A percentile compares a stretch with the other conserved stretches of the same genome.
phyloP scores from a whole-genome alignment of 345 rosid genomes.

The Hypericum androsaemum region DNA sequence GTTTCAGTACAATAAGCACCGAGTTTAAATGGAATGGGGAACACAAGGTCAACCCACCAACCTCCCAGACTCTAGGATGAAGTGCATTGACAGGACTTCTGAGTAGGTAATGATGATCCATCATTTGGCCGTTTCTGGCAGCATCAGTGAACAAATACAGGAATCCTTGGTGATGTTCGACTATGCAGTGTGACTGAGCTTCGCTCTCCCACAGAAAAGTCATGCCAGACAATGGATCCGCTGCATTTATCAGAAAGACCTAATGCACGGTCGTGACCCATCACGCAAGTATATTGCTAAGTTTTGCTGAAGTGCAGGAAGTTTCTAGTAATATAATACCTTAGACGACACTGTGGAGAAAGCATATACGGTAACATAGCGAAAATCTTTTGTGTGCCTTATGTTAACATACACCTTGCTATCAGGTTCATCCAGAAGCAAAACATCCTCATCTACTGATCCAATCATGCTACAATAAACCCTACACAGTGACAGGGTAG shows the following conservation, averaged over 20 bases:
- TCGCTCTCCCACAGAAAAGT: slow-evolving; percentile 76
- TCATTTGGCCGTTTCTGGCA: slow-evolving; percentile 41
- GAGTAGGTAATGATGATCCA: slow-evolving; percentile 74
- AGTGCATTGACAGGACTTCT: slow-evolving; percentile 40
- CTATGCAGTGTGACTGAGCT: slow-evolving; percentile 66
- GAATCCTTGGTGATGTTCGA: slow-evolving; percentile 84
- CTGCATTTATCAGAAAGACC: slow-evolving; percentile 95
- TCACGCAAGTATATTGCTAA: slow-evolving; percentile 6
- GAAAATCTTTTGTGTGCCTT: slow-evolving; percentile 77
- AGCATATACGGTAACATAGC: slow-evolving; percentile 53
- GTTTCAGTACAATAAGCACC: not conserved
- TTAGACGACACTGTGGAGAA: slow-evolving; percentile 67
- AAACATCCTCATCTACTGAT: slow-evolving; percentile 77
- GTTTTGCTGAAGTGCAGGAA: slow-evolving; percentile 5
- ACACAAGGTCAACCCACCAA: slow-evolving; percentile 24
- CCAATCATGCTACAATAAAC: slow-evolving; percentile 79
- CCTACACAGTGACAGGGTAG: slow-evolving; percentile 23
- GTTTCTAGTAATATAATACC: slow-evolving; percentile 31
- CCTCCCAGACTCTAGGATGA: slow-evolving; percentile 73
- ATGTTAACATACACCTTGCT: slow-evolving; percentile 58
- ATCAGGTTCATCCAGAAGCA: slow-evolving; percentile 66
- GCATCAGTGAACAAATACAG: slow-evolving; percentile 88
- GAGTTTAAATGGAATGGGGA: slow-evolving; percentile 2
- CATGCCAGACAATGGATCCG: slow-evolving; percentile 74
- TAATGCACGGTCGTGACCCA: slow-evolving; percentile 39